Evolutionary conservation across 2,329 filamentous ascomycete species (phyloP), one percentile per base, ranked within the genome.

Genomic region (Aureobasidium lini): DNA sequence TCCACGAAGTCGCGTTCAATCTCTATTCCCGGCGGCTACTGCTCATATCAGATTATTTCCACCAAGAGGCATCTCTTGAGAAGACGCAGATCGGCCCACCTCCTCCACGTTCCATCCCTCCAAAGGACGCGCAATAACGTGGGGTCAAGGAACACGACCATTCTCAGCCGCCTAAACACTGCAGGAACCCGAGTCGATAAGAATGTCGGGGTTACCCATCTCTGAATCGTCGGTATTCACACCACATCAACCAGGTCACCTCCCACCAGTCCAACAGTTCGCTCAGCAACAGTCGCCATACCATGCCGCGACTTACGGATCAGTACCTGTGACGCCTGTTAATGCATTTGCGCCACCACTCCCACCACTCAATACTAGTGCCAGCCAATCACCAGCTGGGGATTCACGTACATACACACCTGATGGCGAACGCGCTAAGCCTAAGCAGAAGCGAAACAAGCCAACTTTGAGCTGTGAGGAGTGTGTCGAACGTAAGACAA

Each of bases 401-500:
- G 40, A 56, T 46, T 10, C 16, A 29, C 28, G 32, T 16, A 36
- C 52, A 9, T 44, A 44, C 31, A 56, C 52, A 11, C 52, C 52
- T 40, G 52, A 56, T 49, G 62, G 48, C 10, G 49, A 50, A 18
- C 53, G 39, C 32, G 18, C 42, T 13, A 71, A 69, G 44, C 65
- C 68, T 3, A 90, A 88, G 74, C 88, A 92, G 75, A 91, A 88
- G 76, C 83, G 89, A 49, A 93, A 93, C 74, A 93, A 93, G 72
- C 89, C 89, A 3, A 92, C 88, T 1, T 70, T 92, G 63, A 90
- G 86, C 50, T 92, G 89, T 67, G 82, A 85, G 62, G 87, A 90
- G 70, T 93, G 89, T 68, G 89, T 92, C 23, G 87, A 90, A 73
- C 79, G 88, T 65, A 92, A 92, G 75, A 92, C 88, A 28, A 92